Evolutionary conservation across 2,329 filamentous ascomycete genomes (phyloP).

Genomic region (Hymenoscyphus fraxineus): DNA sequence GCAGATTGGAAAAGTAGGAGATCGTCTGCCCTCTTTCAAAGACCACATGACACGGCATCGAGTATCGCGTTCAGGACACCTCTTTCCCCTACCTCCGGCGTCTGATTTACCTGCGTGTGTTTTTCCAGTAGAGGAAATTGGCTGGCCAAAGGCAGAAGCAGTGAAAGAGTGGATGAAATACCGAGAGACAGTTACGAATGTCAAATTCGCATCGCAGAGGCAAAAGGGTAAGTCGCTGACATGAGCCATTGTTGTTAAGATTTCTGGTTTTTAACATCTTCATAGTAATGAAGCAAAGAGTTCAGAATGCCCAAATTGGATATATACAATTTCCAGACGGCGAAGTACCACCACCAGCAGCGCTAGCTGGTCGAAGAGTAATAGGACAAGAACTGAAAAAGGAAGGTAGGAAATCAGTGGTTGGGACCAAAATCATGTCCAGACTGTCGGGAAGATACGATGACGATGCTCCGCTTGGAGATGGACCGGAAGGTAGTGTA

Average conservation of each 20-base stretch:
- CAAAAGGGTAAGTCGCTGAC: not conserved
- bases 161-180: conserved; percentile 52
- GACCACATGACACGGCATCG: conserved; percentile 87
- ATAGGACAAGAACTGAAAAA: conserved; percentile 43
- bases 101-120: conserved; percentile 60
- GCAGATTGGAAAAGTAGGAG: conserved; percentile 72
- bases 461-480: not conserved
- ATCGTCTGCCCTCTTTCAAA: conserved; percentile 72
- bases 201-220: not conserved
- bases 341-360: conserved; percentile 76
- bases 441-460: conserved; percentile 5
- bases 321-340: conserved; percentile 65
- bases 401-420: conserved; percentile 42
- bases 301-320: conserved; percentile 66
- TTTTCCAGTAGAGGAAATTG: conserved; percentile 62
- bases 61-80: conserved; percentile 70
- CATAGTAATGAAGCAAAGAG: conserved; percentile 51
- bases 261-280: not conserved
- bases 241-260: not conserved
- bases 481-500: not conserved
- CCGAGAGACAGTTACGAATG: not conserved
- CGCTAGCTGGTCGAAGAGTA: conserved; percentile 66
- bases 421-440: conserved; percentile 9
- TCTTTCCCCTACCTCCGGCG: conserved; percentile 61
- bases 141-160: conserved; percentile 71